Evolutionary conservation across 257 asterid genomes (phyloP), one percentile per base, ranked within the genome.

Genomic region (Gentiana straminea): DNA sequence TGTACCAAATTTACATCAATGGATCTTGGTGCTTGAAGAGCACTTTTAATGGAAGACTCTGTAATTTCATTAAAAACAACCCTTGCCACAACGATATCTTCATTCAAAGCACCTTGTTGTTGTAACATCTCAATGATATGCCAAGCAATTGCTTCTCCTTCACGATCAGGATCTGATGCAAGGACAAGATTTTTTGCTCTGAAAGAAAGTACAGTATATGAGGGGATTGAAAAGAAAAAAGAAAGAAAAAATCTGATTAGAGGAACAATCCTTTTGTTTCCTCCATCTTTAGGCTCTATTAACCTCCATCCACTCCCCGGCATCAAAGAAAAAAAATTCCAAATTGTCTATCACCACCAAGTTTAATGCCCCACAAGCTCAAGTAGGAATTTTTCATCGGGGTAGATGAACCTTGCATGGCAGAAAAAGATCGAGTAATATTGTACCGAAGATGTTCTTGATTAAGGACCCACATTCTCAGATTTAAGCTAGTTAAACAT

Each of bases 61-160:
- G 98, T 91, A 59, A 91, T 83, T 74, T 87, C 93, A 58, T 78
- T 85, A 63, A 91, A 87, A 54, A 78, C 84, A 55, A 91, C 95
- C 77, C 98, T 83, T 32, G 93, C 92, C 54, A 91, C 79, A 36
- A 69, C 73, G 54, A 91, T 64, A 70, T 81, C 78, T 51, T 83
- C 84, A 70, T 58, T 84, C 69, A 91, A 67, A 60, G 94, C 86
- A 64, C 78, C 94, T 75, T 91, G 96, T 69, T 87, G 98, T 66
- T 75, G 84, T 74, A 91, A 65, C 98, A 91, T 87, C 84, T 87
- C 98, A 52, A 84, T 44, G 39, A 87, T 79, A 77, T 91, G 98
- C 98, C 98, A 91, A 35, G 98, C 91, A 70, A 91, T 87, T n/a
- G 96, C 96, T 67, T 87, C 95, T 64, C 96, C 95, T 79, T 87